Evolutionary conservation across 192 early-diverging fungal genomes (phyloP).

Genomic region (Backusella liffmaniae): DNA sequence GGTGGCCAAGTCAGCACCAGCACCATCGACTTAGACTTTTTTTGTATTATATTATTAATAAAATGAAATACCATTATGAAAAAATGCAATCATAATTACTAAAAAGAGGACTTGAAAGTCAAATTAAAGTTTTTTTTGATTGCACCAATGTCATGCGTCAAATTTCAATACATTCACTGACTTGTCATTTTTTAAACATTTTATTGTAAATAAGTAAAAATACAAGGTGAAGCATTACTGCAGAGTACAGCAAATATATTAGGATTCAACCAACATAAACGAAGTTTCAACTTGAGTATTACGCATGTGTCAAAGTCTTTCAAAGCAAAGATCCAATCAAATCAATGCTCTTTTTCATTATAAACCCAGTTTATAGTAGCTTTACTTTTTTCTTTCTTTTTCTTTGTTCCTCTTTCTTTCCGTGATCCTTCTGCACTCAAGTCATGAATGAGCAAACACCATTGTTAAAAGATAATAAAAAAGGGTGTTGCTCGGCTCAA

Average conservation of each 20-base stretch:
- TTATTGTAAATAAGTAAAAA: neutral
- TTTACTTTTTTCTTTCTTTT: neutral
- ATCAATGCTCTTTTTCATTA: neutral
- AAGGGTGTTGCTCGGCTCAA: neutral
- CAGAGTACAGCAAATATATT: neutral
- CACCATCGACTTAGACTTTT: neutral
- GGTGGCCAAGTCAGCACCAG: conserved; percentile 33
- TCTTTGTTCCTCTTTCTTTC: neutral
- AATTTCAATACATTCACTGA: neutral
- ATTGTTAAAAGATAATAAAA: neutral
- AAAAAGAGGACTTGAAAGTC: neutral
- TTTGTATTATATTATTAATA: conserved; percentile 1
- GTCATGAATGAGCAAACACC: conserved; percentile 13
- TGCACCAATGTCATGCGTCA: neutral
- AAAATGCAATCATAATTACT: neutral
- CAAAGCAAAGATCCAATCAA: neutral
- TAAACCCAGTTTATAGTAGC: neutral
- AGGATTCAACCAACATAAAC: neutral
- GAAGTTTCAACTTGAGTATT: neutral
- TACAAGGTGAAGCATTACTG: neutral
- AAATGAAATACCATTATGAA: neutral
- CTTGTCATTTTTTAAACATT: neutral
- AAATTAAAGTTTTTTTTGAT: neutral
- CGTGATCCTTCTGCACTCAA: neutral
- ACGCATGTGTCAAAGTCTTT: neutral